Conservation (phyloP, 306 rosid genomes). For the Delonix regia region DNA sequence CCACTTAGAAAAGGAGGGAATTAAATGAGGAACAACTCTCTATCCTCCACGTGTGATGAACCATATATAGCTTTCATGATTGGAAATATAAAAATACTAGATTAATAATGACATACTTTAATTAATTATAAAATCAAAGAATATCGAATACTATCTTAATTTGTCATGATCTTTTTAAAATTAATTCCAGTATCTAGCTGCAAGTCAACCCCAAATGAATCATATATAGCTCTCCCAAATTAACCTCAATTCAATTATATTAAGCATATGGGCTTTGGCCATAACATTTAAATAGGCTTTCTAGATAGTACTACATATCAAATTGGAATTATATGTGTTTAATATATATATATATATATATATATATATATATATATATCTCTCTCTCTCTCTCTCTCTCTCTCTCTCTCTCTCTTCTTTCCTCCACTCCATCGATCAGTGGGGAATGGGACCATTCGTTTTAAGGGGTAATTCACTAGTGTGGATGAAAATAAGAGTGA, state of each 20-base stretch:
- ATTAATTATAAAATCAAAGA: background rate
- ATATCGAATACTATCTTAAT: background rate
- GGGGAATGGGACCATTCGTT: background rate
- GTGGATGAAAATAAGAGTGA: no score
- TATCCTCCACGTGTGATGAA: background rate
- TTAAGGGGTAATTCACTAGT: no score
- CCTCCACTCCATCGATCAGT: background rate
- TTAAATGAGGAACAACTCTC: background rate
- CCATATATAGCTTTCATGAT: background rate
- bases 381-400: no score
- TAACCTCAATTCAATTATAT: background rate
- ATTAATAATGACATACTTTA: background rate
- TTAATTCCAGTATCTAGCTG: background rate
- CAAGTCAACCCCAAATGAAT: background rate
- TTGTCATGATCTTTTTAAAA: background rate
- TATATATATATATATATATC: no score
- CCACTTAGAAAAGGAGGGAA: background rate
- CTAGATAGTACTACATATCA: no score
- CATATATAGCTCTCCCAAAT: background rate
- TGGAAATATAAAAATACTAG: background rate
- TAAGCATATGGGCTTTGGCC: background rate
- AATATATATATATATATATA: no score
- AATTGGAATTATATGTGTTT: no score
- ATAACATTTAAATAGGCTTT: no score
- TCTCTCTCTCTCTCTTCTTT: no score